phyloP scores from a whole-genome alignment of 163 green algal genomes.

The Chloromonas sp. region DNA sequence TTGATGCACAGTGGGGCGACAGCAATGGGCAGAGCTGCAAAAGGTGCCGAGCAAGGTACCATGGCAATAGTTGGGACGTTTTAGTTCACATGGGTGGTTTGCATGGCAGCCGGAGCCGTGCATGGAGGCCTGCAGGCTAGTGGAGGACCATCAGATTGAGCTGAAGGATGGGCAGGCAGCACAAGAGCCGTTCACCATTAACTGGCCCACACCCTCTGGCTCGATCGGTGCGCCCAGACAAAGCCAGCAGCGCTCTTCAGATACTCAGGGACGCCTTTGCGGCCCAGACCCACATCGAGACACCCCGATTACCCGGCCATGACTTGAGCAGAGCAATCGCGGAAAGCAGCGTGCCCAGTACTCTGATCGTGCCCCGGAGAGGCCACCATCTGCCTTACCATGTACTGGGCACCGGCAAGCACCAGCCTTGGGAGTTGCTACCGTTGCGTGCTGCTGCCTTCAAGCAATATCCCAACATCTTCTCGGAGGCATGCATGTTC shows the following conservation, averaged over 20 bases:
- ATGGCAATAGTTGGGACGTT: no score
- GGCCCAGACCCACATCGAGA: neutral
- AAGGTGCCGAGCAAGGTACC: no score
- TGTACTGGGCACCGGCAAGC: neutral
- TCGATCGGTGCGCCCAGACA: neutral
- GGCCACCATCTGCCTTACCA: neutral
- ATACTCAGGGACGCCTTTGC: neutral
- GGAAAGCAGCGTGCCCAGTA: neutral
- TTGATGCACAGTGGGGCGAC: no score
- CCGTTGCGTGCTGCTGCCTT: neutral
- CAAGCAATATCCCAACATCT: neutral
- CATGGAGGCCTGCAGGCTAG: no score
- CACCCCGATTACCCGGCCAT: no score
- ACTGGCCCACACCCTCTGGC: neutral
- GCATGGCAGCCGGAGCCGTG: no score
- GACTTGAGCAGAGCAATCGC: neutral
- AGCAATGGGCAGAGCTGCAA: no score
- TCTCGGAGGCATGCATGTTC: neutral
- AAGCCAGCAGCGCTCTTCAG: neutral
- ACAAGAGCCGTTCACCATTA: neutral
- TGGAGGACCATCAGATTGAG: no score
- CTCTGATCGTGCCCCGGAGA: conserved; percentile 6
- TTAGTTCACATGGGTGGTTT: no score
- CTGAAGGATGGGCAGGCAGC: no score
- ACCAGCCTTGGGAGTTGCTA: conserved; percentile 2